Evolutionary conservation across 768 basidiomycete species (phyloP).

Genomic region (Tulasnella sp.): DNA sequence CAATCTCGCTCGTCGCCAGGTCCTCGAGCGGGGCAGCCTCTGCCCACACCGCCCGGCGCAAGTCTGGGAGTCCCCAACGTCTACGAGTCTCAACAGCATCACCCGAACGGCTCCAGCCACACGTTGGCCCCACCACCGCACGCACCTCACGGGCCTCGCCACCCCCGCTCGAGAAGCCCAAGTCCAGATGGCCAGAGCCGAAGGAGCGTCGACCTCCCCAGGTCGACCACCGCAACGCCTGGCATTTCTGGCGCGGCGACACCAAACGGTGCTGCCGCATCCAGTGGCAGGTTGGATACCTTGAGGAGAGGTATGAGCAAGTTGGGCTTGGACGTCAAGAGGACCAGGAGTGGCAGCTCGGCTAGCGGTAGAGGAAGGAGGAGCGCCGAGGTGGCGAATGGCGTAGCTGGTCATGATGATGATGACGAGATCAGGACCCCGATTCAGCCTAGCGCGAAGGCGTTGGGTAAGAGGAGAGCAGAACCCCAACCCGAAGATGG

Average conservation of each 20-base stretch:
- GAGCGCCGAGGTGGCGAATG: not conserved
- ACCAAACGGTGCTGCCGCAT: not conserved
- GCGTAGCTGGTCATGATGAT: constrained; percentile 33
- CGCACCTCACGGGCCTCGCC: constrained; percentile 69
- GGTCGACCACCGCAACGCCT: not conserved
- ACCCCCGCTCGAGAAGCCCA: constrained; percentile 32
- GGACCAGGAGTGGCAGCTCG: not conserved
- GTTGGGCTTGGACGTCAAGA: constrained; percentile 21
- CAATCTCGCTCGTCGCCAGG: constrained; percentile 26
- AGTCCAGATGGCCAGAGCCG: not conserved
- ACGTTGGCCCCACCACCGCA: constrained; percentile 57
- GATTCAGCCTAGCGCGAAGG: constrained; percentile 76
- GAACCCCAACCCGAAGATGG: constrained; percentile 40
- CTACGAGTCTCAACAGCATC: not conserved
- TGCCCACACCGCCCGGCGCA: constrained; percentile 37
- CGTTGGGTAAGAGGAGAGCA: constrained; percentile 76
- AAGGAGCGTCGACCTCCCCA: not conserved
- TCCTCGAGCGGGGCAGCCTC: constrained; percentile 38
- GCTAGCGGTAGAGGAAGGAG: not conserved
- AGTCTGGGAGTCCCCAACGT: not conserved
- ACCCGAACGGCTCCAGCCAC: constrained; percentile 30
- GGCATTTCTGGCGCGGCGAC: constrained; percentile 1
- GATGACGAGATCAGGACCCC: constrained; percentile 37
- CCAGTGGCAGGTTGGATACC: constrained; percentile 5
- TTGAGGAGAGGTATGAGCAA: constrained; percentile 17